Evolutionary conservation across 257 asterid genomes (phyloP), one percentile per base, ranked within the genome.

Genomic region (Ligustrum vulgare): DNA sequence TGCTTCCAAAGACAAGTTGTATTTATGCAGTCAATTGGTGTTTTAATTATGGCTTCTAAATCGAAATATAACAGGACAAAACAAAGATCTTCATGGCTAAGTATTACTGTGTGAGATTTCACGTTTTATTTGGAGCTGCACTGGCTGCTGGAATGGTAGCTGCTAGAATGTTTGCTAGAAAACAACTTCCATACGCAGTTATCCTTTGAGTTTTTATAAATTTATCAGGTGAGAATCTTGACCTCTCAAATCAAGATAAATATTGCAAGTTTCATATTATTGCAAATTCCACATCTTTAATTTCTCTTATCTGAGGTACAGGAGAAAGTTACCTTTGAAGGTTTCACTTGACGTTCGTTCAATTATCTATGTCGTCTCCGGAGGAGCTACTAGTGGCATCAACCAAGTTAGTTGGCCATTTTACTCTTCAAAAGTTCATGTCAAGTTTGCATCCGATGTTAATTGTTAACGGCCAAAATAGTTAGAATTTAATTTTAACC

Each of bases 21-120:
- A 11, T n/a, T 22, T 22, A 28, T 23, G 4, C 35, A 66, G 16
- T 32, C 60, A 9, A 23, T 23, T 18, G n/a, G 4, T 45, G 3
- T 18, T 31, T n/a, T 32, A 6, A 6, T 18, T 43, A 45, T 43
- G 43, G 69, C 66, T 78, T 49, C 35, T 78, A 7, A 20, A 63
- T 72, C 0, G 20, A 56, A 20, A 63, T 41, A 25, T n/a, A 72
- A 6, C 41, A 91, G 96, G 93, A 91, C 70, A 87, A 86, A 41
- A 35, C 86, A 31, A 89, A 87, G 76, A 91, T 89, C 20, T 91
- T 91, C 80, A 84, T 84, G 90, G 86, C 89, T 2, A 91, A 91
- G 73, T 91, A 91, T 56, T 83, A 72, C 72, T 86, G 87, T 71
- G 96, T 91, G 86, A 89, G 92, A 78, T 77, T 91, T 71, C 96